Evolutionary conservation across 805 yeast species (phyloP), one percentile per base, ranked within the genome.

Genomic region (Zygosaccharomyces gambellarensis): DNA sequence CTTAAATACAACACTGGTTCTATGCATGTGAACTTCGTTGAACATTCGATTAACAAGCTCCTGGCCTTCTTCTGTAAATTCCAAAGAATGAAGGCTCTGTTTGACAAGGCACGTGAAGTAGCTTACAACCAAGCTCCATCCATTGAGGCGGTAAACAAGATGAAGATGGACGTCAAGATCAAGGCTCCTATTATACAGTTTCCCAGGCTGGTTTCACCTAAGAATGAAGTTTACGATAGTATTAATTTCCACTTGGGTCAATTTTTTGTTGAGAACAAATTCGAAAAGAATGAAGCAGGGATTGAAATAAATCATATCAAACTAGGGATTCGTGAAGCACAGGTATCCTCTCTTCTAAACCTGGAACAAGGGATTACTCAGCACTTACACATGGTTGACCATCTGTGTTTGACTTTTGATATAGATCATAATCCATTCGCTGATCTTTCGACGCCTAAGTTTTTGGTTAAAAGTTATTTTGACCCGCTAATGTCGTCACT

Each of bases 81-180:
- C 60, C 84, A 81, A 50, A 78, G 78, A 57, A 88, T 92, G 96
- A 94, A 94, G 66, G 80, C 79, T 3, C 74, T 90, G n/a, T 95
- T 87, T 65, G 99, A 94, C 60, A 72, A 78, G 19, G 95, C 98
- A 0, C 78, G 98, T 50, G 88, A 85, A 59, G 87, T 90, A 9
- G 96, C 98, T 0, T 78, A 89, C 56, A 80, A 85, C 56, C 95
- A 87, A 64, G 94, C 94, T 0, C 80, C 73, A 39, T 82, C 81
- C 53, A 73, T 83, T 39, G 77, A 78, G 39, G 48, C 67, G 7
- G 74, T 71, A 12, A 77, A 69, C 45, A 74, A 78, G 51, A 81
- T 90, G 68, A 81, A 82, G 54, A 78, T 90, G 62, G 86, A 90
- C 58, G 68, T 95, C 30, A 67, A 79, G 14, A 74, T 94, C 12